These are phyloP conservation scores for Neurospora discreta DNA, from an alignment of 495 filamentous ascomycete species.

Conservation along the genomic window DNA sequence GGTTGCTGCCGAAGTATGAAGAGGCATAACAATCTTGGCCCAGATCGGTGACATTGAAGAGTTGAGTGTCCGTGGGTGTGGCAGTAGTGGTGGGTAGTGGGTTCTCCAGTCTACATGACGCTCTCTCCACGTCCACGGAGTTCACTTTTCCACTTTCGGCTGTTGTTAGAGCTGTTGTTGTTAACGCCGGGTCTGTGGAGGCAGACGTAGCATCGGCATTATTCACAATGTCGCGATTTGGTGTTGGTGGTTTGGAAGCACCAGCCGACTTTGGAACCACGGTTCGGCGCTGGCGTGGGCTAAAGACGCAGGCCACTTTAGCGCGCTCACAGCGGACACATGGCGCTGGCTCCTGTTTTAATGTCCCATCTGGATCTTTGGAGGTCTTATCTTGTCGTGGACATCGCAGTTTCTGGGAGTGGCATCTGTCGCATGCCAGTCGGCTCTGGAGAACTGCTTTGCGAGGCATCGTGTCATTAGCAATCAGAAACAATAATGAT, in stretches of 20 bases:
- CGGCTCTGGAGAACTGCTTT: neutral
- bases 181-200: neutral
- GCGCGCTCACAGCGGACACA: slow-evolving; percentile 4
- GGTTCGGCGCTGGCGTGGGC: slow-evolving; percentile 2
- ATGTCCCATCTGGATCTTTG: neutral
- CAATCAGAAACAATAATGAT: neutral
- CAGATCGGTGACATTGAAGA: neutral
- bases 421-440: slow-evolving; percentile 6
- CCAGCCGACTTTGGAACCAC: neutral
- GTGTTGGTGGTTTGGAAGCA: neutral
- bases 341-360: neutral
- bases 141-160: neutral
- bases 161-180: neutral
- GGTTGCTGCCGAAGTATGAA: neutral
- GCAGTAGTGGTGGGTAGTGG: neutral
- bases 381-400: neutral
- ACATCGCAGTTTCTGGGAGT: slow-evolving; percentile 5
- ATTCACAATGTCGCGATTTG: neutral
- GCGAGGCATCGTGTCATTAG: neutral
- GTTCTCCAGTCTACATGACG: neutral
- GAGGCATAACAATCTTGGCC: neutral
- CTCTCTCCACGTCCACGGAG: neutral
- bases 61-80: neutral
- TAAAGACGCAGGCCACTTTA: slow-evolving; percentile 5
- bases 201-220: neutral